Conservation (phyloP, 2,329 filamentous ascomycete species). For the Plectosphaerella plurivora region DNA sequence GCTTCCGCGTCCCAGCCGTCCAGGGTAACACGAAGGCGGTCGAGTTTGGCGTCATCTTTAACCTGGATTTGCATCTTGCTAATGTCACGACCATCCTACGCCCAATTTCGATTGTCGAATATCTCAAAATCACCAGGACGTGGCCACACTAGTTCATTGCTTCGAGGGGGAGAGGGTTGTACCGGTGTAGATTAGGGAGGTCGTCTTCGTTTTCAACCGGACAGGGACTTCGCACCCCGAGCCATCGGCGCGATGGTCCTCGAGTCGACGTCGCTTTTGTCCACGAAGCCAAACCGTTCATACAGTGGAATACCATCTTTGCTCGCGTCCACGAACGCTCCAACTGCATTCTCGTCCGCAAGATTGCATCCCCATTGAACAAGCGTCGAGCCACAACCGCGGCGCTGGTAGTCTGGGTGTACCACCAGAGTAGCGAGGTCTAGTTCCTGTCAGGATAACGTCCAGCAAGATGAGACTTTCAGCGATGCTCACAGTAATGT, state of each 20-base stretch:
- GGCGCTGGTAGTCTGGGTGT: conserved; percentile 18
- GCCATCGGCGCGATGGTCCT: background rate
- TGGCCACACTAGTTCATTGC: no score
- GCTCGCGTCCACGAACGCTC: conserved; percentile 18
- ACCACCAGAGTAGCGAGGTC: conserved; percentile 19
- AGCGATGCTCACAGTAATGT: conserved; percentile 4
- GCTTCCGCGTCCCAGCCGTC: no score
- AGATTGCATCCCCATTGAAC: conserved; percentile 18
- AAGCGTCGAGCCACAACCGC: conserved; percentile 17
- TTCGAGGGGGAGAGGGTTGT: no score
- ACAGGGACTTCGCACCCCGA: background rate
- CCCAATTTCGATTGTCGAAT: no score
- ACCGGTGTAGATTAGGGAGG: no score
- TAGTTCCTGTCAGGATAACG: background rate
- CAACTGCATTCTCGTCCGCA: conserved; percentile 13
- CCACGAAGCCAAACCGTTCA: conserved; percentile 5
- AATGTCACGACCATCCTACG: no score
- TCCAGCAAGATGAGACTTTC: background rate
- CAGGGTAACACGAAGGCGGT: no score
- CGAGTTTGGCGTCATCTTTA: no score
- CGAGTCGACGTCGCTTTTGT: background rate
- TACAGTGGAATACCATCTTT: conserved; percentile 4
- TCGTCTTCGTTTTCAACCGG: no score
- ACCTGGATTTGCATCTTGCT: no score
- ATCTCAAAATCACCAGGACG: no score